Conservation (phyloP, 257 asterid species). For the Gentiana dahurica region DNA sequence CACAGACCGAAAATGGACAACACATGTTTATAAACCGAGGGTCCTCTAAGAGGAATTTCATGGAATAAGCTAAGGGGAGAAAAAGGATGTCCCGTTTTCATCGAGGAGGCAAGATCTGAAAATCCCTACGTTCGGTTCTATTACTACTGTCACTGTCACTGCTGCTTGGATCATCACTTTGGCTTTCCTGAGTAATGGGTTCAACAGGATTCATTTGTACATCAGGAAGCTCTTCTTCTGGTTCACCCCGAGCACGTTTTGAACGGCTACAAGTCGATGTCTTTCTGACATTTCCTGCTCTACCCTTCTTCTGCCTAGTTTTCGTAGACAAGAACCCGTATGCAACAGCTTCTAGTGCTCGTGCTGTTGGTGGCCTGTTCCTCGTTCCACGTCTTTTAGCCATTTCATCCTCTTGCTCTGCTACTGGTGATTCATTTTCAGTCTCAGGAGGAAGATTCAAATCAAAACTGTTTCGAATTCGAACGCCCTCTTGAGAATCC, state of each 20-base stretch:
- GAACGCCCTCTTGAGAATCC: constrained; percentile 19
- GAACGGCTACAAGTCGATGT: constrained; percentile 26
- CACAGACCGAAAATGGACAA: too few relatives aligned
- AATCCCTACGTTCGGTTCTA: constrained; percentile 5
- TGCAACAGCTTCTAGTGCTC: constrained; percentile 20
- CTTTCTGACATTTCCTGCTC: constrained; percentile 3
- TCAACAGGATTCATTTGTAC: not conserved
- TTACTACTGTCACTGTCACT: constrained; percentile 18
- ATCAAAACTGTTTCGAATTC: constrained; percentile 34
- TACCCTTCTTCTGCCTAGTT: constrained; percentile 1
- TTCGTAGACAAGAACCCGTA: constrained; percentile 12
- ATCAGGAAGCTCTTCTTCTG: constrained; percentile 4
- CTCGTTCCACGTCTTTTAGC: constrained; percentile 17
- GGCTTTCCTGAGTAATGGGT: constrained; percentile 5
- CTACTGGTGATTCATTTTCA: constrained; percentile 21
- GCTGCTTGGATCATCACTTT: not conserved
- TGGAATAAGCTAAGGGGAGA: too few relatives aligned
- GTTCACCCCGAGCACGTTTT: constrained; percentile 24
- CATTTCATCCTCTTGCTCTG: constrained; percentile 19
- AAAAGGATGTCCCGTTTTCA: too few relatives aligned
- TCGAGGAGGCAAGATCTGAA: constrained; percentile 10
- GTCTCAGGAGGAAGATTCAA: constrained; percentile 41
- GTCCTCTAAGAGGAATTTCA: too few relatives aligned
- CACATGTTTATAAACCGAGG: too few relatives aligned
- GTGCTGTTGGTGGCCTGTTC: constrained; percentile 15